A percentile compares a stretch with the other conserved stretches of the same genome.
Evolutionary conservation across 1,284 basidiomycete genomes (phyloP).

Genomic region (Boletellus deceptivus): DNA sequence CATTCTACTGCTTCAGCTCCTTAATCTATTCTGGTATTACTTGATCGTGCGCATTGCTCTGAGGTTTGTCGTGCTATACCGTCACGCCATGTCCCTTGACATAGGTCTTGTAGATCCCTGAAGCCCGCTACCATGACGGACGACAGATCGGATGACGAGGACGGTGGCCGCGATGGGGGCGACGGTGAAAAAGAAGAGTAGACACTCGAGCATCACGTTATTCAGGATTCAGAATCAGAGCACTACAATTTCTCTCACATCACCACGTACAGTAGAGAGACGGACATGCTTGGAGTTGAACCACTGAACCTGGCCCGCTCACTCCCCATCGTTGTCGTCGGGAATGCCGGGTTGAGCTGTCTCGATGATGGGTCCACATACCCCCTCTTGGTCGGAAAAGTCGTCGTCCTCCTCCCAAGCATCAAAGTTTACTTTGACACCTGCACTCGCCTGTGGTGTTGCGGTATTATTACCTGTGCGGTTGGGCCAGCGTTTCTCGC

Average conservation of each 20-base stretch:
- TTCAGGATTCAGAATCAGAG: background rate
- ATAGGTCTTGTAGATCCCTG: conserved; percentile 9
- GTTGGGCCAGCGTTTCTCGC: conserved; percentile 73
- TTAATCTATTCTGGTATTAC: conserved; percentile 92
- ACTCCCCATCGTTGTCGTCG: conserved; percentile 8
- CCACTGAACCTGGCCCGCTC: background rate
- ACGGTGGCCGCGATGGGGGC: conserved; percentile 31
- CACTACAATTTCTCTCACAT: conserved; percentile 1
- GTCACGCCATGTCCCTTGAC: background rate
- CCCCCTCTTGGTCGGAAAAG: conserved; percentile 53
- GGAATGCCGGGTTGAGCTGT: background rate
- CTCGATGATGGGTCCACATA: conserved; percentile 36
- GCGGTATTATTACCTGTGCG: conserved; percentile 34
- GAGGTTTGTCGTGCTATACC: conserved; percentile 33
- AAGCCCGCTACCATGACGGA: conserved; percentile 34
- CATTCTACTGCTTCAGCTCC: conserved; percentile 70
- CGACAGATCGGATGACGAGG: conserved; percentile 71
- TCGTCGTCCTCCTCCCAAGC: conserved; percentile 62
- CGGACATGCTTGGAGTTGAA: background rate
- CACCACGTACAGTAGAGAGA: conserved; percentile 11
- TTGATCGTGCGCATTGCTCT: conserved; percentile 71
- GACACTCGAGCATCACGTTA: conserved; percentile 1
- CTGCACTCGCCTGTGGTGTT: conserved; percentile 26
- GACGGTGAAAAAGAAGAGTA: conserved; percentile 37
- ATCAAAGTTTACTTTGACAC: conserved; percentile 57